phyloP scores from a whole-genome alignment of 2,329 filamentous ascomycete species.

The Fusarium sp. region DNA sequence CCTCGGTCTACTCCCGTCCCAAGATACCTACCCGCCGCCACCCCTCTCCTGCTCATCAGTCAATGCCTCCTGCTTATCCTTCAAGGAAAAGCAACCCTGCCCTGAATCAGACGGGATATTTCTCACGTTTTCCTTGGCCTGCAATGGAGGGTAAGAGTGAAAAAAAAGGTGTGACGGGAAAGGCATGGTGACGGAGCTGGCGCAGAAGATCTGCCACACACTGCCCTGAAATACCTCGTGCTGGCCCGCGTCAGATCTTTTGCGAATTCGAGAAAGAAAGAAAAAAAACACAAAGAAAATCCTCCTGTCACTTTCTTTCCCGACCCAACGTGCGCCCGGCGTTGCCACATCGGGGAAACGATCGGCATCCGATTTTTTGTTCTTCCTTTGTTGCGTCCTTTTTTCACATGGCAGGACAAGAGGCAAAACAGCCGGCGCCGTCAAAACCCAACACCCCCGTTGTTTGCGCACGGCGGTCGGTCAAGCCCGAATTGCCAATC shows the following conservation, averaged over 20 bases:
- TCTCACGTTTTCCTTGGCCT: constrained; percentile 31
- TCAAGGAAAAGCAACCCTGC: neutral
- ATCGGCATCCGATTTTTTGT: constrained; percentile 9
- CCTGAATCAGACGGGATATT: constrained; percentile 27
- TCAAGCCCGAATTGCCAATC: constrained; percentile 23
- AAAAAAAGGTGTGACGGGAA: constrained; percentile 8
- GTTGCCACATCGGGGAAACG: constrained; percentile 15
- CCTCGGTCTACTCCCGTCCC: constrained; percentile 35
- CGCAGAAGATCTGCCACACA: constrained; percentile 22
- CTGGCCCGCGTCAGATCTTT: constrained; percentile 7
- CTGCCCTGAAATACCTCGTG: constrained; percentile 6
- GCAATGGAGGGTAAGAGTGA: constrained; percentile 24
- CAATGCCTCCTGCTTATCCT: constrained; percentile 12
- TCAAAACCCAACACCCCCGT: neutral
- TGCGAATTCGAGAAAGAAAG: neutral
- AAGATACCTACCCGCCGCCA: constrained; percentile 3
- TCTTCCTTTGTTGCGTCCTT: neutral
- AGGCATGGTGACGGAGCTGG: constrained; percentile 10
- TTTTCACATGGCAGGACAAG: constrained; percentile 8
- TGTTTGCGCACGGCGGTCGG: neutral
- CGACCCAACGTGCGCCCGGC: constrained; percentile 3
- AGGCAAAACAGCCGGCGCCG: constrained; percentile 23
- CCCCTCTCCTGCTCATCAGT: constrained; percentile 31
- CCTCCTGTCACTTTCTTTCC: constrained; percentile 14
- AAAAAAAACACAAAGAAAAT: neutral